Conservation (phyloP, 1,284 basidiomycete species). For the Ustilago loliicola region DNA sequence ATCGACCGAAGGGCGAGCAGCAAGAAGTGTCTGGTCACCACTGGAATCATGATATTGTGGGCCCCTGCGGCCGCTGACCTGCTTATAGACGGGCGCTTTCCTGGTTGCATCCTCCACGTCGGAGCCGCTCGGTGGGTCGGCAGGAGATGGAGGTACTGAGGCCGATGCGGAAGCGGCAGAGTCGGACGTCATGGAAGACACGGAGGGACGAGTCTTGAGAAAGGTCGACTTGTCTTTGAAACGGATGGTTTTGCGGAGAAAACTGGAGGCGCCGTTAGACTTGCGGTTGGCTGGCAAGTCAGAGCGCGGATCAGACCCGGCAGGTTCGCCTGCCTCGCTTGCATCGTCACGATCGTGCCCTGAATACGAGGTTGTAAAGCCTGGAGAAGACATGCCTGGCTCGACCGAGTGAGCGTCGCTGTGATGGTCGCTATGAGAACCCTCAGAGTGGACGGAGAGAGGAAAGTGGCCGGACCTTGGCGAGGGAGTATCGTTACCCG, state of each 20-base stretch:
- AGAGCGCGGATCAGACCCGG: constrained; percentile 5
- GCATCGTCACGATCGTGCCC: constrained; percentile 21
- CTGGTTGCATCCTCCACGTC: constrained; percentile 20
- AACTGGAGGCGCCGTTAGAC: constrained; percentile 31
- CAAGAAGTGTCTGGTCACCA: neutral
- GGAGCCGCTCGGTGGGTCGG: constrained; percentile 20
- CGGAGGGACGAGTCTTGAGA: constrained; percentile 32
- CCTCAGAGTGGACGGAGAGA: constrained; percentile 32
- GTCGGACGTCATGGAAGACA: constrained; percentile 25
- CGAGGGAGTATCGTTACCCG: constrained; percentile 31
- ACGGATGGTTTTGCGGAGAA: constrained; percentile 48
- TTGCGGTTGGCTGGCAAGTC: constrained; percentile 14
- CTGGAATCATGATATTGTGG: constrained; percentile 19
- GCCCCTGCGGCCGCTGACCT: constrained; percentile 44
- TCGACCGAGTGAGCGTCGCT: constrained; percentile 11
- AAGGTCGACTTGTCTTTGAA: constrained; percentile 47
- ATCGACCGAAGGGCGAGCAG: neutral
- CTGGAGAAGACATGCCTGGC: constrained; percentile 11
- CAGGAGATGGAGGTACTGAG: constrained; percentile 36
- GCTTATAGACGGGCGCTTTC: constrained; percentile 30
- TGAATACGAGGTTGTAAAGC: constrained; percentile 3
- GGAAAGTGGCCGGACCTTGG: constrained; percentile 30
- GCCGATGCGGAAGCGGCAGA: constrained; percentile 26
- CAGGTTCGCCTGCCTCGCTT: constrained; percentile 13
- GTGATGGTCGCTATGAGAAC: constrained; percentile 33